Evolutionary conservation across 2,329 filamentous ascomycete species (phyloP).

Genomic region (Scedosporium dehoogii): DNA sequence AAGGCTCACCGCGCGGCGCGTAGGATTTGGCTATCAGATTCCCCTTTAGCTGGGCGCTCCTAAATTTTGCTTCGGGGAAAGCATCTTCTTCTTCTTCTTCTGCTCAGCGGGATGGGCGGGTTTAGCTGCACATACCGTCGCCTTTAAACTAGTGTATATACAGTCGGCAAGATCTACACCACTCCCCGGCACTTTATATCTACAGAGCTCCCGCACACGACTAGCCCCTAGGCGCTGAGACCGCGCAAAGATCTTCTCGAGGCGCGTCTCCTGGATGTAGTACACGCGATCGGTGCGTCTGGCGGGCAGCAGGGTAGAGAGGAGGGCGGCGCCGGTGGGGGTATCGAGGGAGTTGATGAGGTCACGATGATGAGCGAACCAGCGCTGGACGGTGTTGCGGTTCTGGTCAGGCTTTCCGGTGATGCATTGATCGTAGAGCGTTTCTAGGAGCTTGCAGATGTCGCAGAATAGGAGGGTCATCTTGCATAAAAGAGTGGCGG

Average conservation of each 20-base stretch:
- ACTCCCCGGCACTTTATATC: constrained; percentile 47
- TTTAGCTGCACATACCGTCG: constrained; percentile 37
- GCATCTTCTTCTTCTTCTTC: too few species aligned
- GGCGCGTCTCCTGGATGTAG: constrained; percentile 47
- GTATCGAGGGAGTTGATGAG: constrained; percentile 47
- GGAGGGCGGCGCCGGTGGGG: constrained; percentile 47
- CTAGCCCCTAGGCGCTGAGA: constrained; percentile 55
- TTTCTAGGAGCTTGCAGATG: constrained; percentile 65
- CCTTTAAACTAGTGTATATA: constrained; percentile 52
- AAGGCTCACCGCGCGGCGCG: constrained; percentile 41
- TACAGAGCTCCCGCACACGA: constrained; percentile 49
- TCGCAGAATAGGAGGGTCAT: constrained; percentile 62
- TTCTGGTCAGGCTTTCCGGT: constrained; percentile 17
- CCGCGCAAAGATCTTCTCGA: constrained; percentile 59
- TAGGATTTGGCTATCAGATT: constrained; percentile 36
- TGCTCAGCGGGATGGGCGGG: too few species aligned
- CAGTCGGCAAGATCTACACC: constrained; percentile 63
- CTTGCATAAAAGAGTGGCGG: neutral
- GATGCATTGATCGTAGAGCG: constrained; percentile 40
- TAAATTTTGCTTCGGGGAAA: neutral
- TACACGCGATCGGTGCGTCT: constrained; percentile 71
- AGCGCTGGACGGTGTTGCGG: constrained; percentile 38
- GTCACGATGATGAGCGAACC: constrained; percentile 58
- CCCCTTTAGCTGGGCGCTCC: constrained; percentile 12
- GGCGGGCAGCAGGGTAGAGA: constrained; percentile 70